These are phyloP conservation scores for Globisporangium uncinulatum DNA, from an alignment of 352 stramenopile genomes.

Conservation along the genomic window DNA sequence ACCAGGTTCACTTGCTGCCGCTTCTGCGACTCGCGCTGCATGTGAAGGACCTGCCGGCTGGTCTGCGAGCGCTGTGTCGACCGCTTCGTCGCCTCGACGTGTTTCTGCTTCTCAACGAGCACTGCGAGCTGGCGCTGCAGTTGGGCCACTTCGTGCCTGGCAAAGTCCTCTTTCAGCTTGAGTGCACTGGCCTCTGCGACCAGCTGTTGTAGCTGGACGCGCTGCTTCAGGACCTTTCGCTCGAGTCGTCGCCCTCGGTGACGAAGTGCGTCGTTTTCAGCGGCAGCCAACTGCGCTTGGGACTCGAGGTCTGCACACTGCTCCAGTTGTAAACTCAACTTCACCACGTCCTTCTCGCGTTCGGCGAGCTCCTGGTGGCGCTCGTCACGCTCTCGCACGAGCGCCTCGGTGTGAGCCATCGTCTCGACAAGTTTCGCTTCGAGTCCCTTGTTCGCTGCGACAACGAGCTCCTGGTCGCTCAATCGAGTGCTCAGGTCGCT, in stretches of 20 bases:
- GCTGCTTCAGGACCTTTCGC: conserved; percentile 29
- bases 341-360: conserved; percentile 5
- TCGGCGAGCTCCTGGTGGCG: conserved; percentile 1
- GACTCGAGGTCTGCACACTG: conserved; percentile 15
- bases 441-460: conserved; percentile 4
- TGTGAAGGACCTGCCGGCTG: conserved; percentile 13
- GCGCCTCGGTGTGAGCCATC: background rate
- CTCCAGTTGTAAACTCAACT: conserved; percentile 15
- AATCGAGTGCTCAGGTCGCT: conserved; percentile 3
- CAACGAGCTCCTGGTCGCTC: background rate
- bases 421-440: conserved; percentile 1
- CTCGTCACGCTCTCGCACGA: conserved; percentile 1
- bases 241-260: conserved; percentile 14
- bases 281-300: conserved; percentile 14
- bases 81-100: conserved; percentile 3
- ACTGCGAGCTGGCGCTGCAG: conserved; percentile 23
- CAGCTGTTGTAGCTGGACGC: conserved; percentile 21
- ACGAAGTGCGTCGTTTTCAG: conserved; percentile 11
- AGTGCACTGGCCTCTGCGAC: conserved; percentile 8
- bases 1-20: conserved; percentile 30
- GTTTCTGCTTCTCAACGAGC: conserved; percentile 24
- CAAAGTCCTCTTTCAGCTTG: conserved; percentile 17
- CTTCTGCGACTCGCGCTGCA: conserved; percentile 23
- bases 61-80: conserved; percentile 3
- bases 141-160: conserved; percentile 21